Base-by-base conservation (phyloP, 495 filamentous ascomycete genomes). In the Trichocladium antarcticum region DNA sequence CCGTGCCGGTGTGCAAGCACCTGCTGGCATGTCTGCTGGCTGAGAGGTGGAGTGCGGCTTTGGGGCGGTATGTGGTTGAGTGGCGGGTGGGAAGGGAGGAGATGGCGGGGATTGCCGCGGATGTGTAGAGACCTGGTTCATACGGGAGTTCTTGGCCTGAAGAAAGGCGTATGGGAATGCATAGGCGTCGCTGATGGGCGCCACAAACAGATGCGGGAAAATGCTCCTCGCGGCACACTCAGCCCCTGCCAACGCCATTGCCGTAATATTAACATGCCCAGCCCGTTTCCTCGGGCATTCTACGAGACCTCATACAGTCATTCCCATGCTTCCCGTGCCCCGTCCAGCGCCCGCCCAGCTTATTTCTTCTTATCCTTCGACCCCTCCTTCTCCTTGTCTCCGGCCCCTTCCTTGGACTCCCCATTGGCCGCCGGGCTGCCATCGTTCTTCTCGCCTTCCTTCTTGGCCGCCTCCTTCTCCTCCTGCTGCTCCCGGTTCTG, bases 401-500 rank as follows among this genome's bases (percentile, higher is more conserved):
- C 53, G 22, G 39, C 38, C 20, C 53, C 53, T 40, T 66, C 50
- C 60, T 76, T 77, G 55, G 70, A 69, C 64, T 80, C 84, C 31
- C 79, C 77, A 51, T 75, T 81, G 37, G 65, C 62, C 45, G 75
- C 75, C 29, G 72, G 80, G 19, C 64, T 65, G 28, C 70, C 73
- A 42, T 84, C 81, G 64, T 84, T 84, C 57, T 82, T 81, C 45
- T 77, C 75, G 35, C 68, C 71, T 36, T 74, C 75, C 56, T 78
- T 74, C 46, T 83, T 82, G 49, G 74, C 78, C 53, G 77, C 78
- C 56, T 96, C 88, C 67, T 85, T 88, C 64, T 98, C 92, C 62
- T 95, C 92, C 67, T 93, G 87, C 63, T 90, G 86, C 70, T 95
- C 90, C 58, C 89, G 73, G 71, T 98, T 98, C 73, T 97, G 92